Evolutionary conservation across 2,329 filamentous ascomycete species (phyloP), one percentile per base, ranked within the genome.

Genomic region (Cadophora sp.): DNA sequence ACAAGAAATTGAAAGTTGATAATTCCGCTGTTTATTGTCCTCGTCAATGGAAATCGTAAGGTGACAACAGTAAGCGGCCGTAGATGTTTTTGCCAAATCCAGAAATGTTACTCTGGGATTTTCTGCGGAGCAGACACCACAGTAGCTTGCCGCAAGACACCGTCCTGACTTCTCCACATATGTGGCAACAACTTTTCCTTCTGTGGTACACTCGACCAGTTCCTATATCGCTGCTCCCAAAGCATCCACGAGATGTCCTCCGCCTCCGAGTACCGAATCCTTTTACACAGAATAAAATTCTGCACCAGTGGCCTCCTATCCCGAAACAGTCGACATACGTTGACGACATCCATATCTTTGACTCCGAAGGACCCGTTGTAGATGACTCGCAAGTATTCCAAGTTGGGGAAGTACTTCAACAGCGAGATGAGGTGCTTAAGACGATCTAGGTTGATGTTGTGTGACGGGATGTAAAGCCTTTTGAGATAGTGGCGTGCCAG

Each of bases 181-280:
- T 67, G 51, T 16, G 47, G 33, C 24, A 62, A 33, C n/a, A 56
- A n/a, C 20, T 43, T 41, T 36, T 51, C 41, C 7, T 47, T 45
- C 22, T 62, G 16, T 9, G 58, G 20, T 2, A 64, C 61, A 33
- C 33, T 64, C 20, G 55, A 59, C 68, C 68, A 72, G 41, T 56
- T 67, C 48, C 59, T 66, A 59, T 66, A 72, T 18, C 68, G 68
- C 22, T 53, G 64, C 47, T 70, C 70, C 27, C 55, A 27, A 20
- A 69, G 14, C 65, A 69, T 68, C 70, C 70, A 72, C 1, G 66
- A 68, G 47, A 72, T 67, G 62, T 72, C 68, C 30, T 69, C 66
- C 6, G 66, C 67, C 51, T 69, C 51, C 4, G 39, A 41, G 33
- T 64, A 70, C 27, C 61, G 66, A n/a, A 66, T 70, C 24, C 70